These are phyloP conservation scores for Vitis hybrid DNA, from an alignment of 177 flowering plant species.

Conservation along the genomic window DNA sequence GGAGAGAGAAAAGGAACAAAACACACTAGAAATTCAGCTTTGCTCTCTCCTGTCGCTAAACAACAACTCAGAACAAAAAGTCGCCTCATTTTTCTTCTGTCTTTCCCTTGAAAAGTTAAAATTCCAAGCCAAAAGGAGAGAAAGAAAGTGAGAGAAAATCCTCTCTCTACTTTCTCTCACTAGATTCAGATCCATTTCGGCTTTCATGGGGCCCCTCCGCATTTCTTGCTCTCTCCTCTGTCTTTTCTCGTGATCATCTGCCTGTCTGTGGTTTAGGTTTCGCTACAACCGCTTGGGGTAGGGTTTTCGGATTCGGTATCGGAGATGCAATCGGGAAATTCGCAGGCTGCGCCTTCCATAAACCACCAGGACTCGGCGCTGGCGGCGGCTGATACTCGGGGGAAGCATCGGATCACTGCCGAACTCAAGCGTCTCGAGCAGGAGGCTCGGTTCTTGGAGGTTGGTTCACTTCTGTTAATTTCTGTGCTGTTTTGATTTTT, in stretches of 20 bases:
- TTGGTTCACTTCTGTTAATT: conserved; percentile 20
- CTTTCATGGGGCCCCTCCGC: too few species aligned
- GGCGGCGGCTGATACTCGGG: conserved; percentile 49
- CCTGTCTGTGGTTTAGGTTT: not conserved
- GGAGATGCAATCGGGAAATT: conserved; percentile 22
- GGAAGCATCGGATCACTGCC: conserved; percentile 86
- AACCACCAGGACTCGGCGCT: conserved; percentile 17
- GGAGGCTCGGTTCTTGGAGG: conserved; percentile 82
- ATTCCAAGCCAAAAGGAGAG: not conserved
- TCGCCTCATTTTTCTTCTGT: not conserved
- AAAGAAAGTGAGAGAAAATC: not conserved
- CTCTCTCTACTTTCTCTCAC: not conserved
- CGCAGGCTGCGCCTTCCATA: conserved; percentile 9
- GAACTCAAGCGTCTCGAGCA: conserved; percentile 89
- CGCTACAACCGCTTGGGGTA: not conserved
- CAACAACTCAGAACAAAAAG: not conserved
- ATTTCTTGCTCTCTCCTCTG: not conserved
- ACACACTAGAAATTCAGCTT: not conserved
- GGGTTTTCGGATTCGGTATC: conserved; percentile 7
- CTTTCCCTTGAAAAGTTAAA: too few species aligned
- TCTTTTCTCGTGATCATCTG: conserved; percentile 7
- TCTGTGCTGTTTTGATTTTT: not conserved
- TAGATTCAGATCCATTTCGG: too few species aligned
- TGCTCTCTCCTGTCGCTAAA: not conserved
- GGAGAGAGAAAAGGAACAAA: not conserved